Evolutionary conservation across 306 rosid genomes (phyloP).

Genomic region (Begonia fuchsioides): DNA sequence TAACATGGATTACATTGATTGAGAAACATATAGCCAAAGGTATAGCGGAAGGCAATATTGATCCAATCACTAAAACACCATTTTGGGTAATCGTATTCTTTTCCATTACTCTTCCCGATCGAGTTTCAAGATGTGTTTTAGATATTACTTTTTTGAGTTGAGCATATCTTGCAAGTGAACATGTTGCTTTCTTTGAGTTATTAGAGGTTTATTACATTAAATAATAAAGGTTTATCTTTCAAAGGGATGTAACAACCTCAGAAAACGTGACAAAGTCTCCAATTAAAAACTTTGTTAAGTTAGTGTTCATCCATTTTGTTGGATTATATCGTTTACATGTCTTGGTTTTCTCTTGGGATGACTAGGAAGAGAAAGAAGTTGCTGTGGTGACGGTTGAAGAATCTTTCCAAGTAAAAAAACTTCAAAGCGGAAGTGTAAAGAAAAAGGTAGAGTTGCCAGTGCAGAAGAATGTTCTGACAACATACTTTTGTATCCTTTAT

Average conservation of each 20-base stretch:
- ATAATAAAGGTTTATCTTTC: too few relatives aligned
- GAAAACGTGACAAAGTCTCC: not conserved
- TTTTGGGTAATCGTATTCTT: conserved; percentile 38
- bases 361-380: conserved; percentile 36
- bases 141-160: too few relatives aligned
- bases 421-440: conserved; percentile 35
- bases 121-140: too few relatives aligned
- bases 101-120: conserved; percentile 6
- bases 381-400: conserved; percentile 12
- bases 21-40: conserved; percentile 60
- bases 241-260: too few relatives aligned
- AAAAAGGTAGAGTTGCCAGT: conserved; percentile 71
- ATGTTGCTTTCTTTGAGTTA: too few relatives aligned
- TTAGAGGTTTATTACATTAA: too few relatives aligned
- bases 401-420: conserved; percentile 25
- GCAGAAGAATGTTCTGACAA: conserved; percentile 81
- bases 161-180: too few relatives aligned
- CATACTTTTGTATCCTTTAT: conserved; percentile 79
- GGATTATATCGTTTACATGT: too few relatives aligned
- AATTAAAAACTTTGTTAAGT: not conserved
- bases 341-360: too few relatives aligned
- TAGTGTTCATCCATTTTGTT: too few relatives aligned
- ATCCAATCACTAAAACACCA: conserved; percentile 74
- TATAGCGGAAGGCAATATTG: conserved; percentile 78
- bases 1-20: conserved; percentile 49